Evolutionary conservation across 2,329 filamentous ascomycete genomes (phyloP).

Genomic region (Alternaria rosae): DNA sequence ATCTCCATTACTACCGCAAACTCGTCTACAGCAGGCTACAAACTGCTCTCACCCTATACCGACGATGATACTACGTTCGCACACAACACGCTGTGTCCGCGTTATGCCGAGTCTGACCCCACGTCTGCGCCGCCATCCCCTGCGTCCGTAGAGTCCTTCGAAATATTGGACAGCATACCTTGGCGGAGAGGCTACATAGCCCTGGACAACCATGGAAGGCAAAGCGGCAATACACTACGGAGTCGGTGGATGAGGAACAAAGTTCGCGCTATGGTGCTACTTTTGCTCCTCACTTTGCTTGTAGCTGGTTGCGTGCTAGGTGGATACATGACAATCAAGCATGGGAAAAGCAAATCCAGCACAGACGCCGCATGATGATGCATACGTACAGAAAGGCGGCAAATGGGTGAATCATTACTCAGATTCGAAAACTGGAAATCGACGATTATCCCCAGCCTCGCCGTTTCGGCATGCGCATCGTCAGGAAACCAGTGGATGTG

Average conservation of each 20-base stretch:
- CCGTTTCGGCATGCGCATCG: neutral
- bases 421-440: neutral
- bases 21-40: slow-evolving; percentile 31
- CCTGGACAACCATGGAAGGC: slow-evolving; percentile 6
- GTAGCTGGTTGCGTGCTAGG: slow-evolving; percentile 29
- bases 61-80: slow-evolving; percentile 34
- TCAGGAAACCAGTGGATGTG: slow-evolving; percentile 5
- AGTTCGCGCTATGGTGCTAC: slow-evolving; percentile 22
- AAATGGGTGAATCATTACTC: neutral
- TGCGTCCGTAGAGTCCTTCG: slow-evolving; percentile 45
- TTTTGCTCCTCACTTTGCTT: slow-evolving; percentile 32
- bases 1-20: slow-evolving; percentile 22
- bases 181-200: slow-evolving; percentile 41
- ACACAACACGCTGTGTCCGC: slow-evolving; percentile 39
- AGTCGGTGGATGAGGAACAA: slow-evolving; percentile 31
- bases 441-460: neutral
- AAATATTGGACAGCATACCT: slow-evolving; percentile 42
- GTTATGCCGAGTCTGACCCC: slow-evolving; percentile 42
- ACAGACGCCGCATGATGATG: neutral
- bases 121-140: slow-evolving; percentile 46
- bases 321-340: slow-evolving; percentile 27
- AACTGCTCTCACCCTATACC: slow-evolving; percentile 36
- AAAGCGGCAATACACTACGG: slow-evolving; percentile 8
- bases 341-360: slow-evolving; percentile 18
- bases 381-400: neutral